Evolutionary conservation across 2,329 filamentous ascomycete genomes (phyloP).

Genomic region (Xenosphaeropsis pyriputrescens): DNA sequence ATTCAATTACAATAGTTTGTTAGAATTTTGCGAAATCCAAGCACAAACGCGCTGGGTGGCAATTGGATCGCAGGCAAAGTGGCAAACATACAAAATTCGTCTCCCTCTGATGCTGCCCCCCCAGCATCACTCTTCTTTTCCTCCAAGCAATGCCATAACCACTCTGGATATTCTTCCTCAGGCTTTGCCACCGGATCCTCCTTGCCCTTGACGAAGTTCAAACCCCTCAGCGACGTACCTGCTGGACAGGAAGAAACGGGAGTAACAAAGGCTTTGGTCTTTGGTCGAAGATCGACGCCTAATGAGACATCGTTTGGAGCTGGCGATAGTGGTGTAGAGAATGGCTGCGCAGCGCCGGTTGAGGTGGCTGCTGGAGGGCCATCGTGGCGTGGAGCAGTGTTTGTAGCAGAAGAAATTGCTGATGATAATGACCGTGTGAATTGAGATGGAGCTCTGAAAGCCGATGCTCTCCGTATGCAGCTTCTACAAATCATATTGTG

Average conservation of each 20-base stretch:
- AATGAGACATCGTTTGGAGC: slow-evolving; percentile 7
- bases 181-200: slow-evolving; percentile 58
- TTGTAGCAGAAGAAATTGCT: slow-evolving; percentile 8
- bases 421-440: slow-evolving; percentile 8
- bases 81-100: slow-evolving; percentile 60
- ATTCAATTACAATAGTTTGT: not conserved
- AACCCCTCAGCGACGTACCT: slow-evolving; percentile 55
- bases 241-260: slow-evolving; percentile 24
- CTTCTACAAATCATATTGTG: slow-evolving; percentile 20
- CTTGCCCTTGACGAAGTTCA: slow-evolving; percentile 66
- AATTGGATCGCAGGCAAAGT: no score
- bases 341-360: slow-evolving; percentile 15
- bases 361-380: slow-evolving; percentile 12
- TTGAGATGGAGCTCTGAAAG: slow-evolving; percentile 1
- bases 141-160: slow-evolving; percentile 64
- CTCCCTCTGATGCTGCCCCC: slow-evolving; percentile 41
- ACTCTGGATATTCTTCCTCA: slow-evolving; percentile 65
- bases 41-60: not conserved
- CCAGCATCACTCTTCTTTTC: slow-evolving; percentile 34
- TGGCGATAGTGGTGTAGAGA: slow-evolving; percentile 17
- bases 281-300: not conserved
- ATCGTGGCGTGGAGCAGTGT: slow-evolving; percentile 5
- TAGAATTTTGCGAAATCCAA: not conserved
- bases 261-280: slow-evolving; percentile 5
- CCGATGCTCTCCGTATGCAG: slow-evolving; percentile 32